Conservation (phyloP, 805 yeast genomes). For the Wickerhamiella alocasiicola region DNA sequence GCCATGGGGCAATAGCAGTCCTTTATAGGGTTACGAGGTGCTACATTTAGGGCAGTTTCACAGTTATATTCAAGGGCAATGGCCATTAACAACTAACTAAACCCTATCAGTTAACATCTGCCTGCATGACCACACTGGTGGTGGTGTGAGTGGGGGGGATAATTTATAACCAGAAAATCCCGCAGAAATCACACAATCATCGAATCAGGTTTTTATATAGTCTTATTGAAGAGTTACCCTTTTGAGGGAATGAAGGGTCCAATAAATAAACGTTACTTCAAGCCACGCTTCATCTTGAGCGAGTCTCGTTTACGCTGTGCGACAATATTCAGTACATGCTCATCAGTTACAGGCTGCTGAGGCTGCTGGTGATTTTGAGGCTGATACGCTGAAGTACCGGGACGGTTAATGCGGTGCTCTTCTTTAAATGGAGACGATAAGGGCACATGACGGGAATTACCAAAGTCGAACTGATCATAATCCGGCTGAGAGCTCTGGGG, state of each 20-base stretch:
- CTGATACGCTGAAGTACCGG: conserved; percentile 2
- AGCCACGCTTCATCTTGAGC: conserved; percentile 36
- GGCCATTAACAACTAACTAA: too few species aligned
- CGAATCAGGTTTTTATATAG: background rate
- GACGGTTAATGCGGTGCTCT: conserved; percentile 6
- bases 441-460: conserved; percentile 10
- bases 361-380: conserved; percentile 11
- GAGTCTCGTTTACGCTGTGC: conserved; percentile 42
- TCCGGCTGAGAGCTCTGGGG: conserved; percentile 1
- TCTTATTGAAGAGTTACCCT: background rate
- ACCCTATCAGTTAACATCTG: too few species aligned
- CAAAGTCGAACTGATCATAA: conserved; percentile 9
- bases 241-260: background rate
- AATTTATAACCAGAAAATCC: background rate
- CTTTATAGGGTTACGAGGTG: too few species aligned
- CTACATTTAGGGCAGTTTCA: too few species aligned
- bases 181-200: background rate
- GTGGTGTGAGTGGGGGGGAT: background rate
- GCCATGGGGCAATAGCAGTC: too few species aligned
- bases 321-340: conserved; percentile 31
- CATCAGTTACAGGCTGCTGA: conserved; percentile 14
- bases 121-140: too few species aligned
- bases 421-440: conserved; percentile 26
- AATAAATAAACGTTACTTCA: conserved; percentile 9
- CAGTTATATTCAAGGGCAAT: too few species aligned